phyloP scores from a whole-genome alignment of 129 eudicot species.

The Helianthus tuberosus region DNA sequence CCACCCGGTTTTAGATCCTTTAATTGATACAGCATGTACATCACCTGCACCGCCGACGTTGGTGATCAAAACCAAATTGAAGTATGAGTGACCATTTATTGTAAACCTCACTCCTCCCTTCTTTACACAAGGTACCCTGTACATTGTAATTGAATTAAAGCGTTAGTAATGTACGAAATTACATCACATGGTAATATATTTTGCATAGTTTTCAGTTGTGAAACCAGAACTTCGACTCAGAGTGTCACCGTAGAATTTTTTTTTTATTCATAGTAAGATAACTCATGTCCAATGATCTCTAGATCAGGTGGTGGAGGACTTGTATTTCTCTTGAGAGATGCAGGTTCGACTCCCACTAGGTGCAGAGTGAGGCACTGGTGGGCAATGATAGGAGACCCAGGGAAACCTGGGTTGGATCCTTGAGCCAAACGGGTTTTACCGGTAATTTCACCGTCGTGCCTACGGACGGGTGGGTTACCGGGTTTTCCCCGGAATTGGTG shows the following conservation, averaged over 20 bases:
- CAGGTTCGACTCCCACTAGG: no score
- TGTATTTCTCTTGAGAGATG: no score
- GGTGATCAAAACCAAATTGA: slow-evolving; percentile 71
- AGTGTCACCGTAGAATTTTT: neutral
- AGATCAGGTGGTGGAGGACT: no score
- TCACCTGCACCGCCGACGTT: slow-evolving; percentile 87
- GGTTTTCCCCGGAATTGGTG: no score
- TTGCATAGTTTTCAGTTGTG: neutral
- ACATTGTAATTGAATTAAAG: neutral
- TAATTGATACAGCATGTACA: slow-evolving; percentile 65
- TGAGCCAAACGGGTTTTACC: no score
- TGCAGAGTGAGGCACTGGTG: no score
- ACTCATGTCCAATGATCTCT: no score
- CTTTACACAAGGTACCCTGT: slow-evolving; percentile 74
- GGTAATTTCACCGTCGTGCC: no score
- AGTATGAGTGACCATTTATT: slow-evolving; percentile 82
- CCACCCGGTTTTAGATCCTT: slow-evolving; percentile 75
- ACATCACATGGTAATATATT: neutral
- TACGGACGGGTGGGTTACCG: no score
- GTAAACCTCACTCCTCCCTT: slow-evolving; percentile 88
- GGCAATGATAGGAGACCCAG: no score
- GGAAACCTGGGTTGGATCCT: no score
- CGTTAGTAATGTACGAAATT: neutral
- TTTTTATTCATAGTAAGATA: no score
- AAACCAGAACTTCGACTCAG: neutral